Evolutionary conservation across 495 filamentous ascomycete genomes (phyloP).

Genomic region (Penicillium lagena): DNA sequence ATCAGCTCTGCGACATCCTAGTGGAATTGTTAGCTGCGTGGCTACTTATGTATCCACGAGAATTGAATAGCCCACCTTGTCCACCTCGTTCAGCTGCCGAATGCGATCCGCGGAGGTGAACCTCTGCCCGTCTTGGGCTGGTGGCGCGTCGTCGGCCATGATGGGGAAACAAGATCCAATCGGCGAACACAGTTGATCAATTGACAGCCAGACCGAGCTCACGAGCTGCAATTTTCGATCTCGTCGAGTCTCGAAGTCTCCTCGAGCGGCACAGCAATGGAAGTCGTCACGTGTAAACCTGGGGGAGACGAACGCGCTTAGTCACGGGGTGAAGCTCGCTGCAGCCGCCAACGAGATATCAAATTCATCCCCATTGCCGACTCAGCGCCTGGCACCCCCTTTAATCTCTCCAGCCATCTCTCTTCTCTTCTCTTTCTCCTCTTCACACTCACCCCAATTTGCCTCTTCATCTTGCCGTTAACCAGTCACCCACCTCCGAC

Average conservation of each 20-base stretch:
- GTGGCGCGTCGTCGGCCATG: constrained; percentile 10
- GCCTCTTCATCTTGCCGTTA: neutral
- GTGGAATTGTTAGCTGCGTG: neutral
- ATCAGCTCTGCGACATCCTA: constrained; percentile 58
- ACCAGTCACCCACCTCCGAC: neutral
- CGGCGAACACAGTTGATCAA: too few species aligned
- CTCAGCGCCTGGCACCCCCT: neutral
- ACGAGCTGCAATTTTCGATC: too few species aligned
- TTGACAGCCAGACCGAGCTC: too few species aligned
- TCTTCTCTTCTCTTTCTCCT: neutral
- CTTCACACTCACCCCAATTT: neutral
- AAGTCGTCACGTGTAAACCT: too few species aligned
- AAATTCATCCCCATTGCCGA: constrained; percentile 8
- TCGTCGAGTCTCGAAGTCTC: too few species aligned
- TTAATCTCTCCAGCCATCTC: neutral
- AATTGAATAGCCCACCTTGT: constrained; percentile 44
- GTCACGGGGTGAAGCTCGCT: constrained; percentile 4
- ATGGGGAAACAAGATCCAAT: neutral
- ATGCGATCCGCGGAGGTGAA: constrained; percentile 68
- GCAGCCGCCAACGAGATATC: constrained; percentile 4
- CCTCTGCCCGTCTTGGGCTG: constrained; percentile 5
- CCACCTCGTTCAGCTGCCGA: constrained; percentile 67
- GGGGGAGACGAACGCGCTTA: neutral
- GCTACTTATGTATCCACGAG: neutral
- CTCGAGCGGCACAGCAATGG: too few species aligned